Percentiles rank a stretch among this genome's conserved stretches.
phyloP scores from a whole-genome alignment of 2,329 filamentous ascomycete genomes.

The Monosporascus ibericus region DNA sequence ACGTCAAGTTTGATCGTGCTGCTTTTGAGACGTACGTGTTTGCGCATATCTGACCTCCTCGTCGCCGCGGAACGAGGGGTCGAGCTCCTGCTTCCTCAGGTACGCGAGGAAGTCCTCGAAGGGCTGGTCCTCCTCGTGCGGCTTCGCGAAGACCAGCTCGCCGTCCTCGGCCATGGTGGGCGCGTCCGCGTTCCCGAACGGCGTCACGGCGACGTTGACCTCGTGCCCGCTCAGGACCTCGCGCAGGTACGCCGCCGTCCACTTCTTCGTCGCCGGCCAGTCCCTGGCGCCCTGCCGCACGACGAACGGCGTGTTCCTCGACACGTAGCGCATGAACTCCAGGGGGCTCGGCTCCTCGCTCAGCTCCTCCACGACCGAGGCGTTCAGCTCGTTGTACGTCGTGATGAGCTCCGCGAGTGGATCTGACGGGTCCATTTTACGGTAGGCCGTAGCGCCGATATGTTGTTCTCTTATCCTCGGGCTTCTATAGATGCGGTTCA shows the following conservation, averaged over 20 bases:
- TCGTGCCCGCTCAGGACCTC: slow-evolving; percentile 45
- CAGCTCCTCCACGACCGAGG: slow-evolving; percentile 53
- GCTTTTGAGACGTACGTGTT: slow-evolving; percentile 48
- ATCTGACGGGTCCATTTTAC: slow-evolving; percentile 20
- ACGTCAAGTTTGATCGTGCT: no score
- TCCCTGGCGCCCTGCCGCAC: slow-evolving; percentile 54
- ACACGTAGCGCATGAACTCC: slow-evolving; percentile 74
- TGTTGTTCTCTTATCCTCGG: no score
- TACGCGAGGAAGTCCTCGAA: slow-evolving; percentile 59
- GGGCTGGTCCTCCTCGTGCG: slow-evolving; percentile 57
- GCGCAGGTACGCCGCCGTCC: slow-evolving; percentile 57
- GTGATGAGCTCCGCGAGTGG: slow-evolving; percentile 52
- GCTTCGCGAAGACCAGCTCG: slow-evolving; percentile 59
- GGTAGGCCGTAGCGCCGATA: no score
- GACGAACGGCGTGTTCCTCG: slow-evolving; percentile 69
- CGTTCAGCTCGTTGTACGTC: slow-evolving; percentile 70
- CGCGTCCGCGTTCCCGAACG: slow-evolving; percentile 55
- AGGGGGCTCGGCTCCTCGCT: slow-evolving; percentile 62
- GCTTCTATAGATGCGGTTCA: no score
- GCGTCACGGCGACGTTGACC: slow-evolving; percentile 76
- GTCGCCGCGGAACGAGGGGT: slow-evolving; percentile 20
- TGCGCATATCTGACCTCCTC: slow-evolving; percentile 65
- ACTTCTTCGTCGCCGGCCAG: slow-evolving; percentile 58
- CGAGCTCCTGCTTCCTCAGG: slow-evolving; percentile 51
- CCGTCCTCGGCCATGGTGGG: slow-evolving; percentile 35